These are phyloP conservation scores for Colletotrichum sojae DNA, from an alignment of 2,329 filamentous ascomycete species.

Conservation along the genomic window DNA sequence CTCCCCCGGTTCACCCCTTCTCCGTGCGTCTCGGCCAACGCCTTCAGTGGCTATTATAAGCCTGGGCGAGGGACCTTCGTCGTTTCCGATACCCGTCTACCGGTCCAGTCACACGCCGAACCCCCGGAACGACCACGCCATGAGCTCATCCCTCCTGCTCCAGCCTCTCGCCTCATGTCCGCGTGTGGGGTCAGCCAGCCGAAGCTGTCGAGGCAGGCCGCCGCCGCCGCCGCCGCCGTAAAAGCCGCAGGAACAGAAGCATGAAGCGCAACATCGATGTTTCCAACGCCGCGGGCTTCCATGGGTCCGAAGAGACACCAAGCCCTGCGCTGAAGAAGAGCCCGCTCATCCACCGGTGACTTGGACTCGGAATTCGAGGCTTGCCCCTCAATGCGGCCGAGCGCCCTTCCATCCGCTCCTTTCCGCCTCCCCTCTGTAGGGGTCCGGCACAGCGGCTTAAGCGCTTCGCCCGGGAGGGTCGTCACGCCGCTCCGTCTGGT, in stretches of 20 bases:
- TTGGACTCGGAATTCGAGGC: constrained; percentile 23
- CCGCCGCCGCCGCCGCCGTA: constrained; percentile 14
- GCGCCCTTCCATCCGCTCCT: constrained; percentile 17
- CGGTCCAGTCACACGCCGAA: constrained; percentile 30
- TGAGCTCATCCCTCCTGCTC: constrained; percentile 9
- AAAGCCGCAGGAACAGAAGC: not conserved
- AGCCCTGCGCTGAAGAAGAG: not conserved
- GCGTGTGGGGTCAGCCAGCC: constrained; percentile 18
- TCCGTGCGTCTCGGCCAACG: constrained; percentile 34
- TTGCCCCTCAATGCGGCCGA: constrained; percentile 21
- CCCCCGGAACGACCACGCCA: constrained; percentile 22
- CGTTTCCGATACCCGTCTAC: constrained; percentile 31
- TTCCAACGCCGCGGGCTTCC: not conserved
- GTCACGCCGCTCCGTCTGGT: constrained; percentile 30
- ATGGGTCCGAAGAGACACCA: constrained; percentile 5
- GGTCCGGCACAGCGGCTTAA: constrained; percentile 20
- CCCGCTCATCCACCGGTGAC: constrained; percentile 14
- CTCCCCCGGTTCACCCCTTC: constrained; percentile 30
- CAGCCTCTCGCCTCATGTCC: constrained; percentile 11
- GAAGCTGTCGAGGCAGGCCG: constrained; percentile 8
- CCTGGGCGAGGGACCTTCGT: constrained; percentile 11
- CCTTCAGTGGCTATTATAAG: constrained; percentile 11
- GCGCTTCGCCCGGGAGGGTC: constrained; percentile 16
- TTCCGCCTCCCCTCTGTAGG: constrained; percentile 4
- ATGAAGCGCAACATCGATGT: not conserved